A percentile compares a stretch with the other conserved stretches of the same genome.
Conservation (phyloP, 2,329 filamentous ascomycete species). For the Ophiostoma perfectum region DNA sequence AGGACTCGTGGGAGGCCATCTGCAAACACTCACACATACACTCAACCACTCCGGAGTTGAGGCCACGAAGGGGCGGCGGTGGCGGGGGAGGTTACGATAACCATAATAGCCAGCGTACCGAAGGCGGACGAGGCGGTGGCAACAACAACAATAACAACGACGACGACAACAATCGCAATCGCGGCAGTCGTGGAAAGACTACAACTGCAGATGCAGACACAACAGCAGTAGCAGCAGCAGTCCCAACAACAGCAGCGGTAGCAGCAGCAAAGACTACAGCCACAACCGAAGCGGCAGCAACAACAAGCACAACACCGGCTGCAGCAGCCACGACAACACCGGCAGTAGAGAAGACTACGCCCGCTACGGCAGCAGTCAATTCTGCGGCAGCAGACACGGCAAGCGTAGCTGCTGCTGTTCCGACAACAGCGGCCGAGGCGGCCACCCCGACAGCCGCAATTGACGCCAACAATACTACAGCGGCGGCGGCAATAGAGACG, state of each 20-base stretch:
- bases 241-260: conserved; percentile 1
- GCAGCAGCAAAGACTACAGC: not conserved
- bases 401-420: not conserved
- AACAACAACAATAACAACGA: not conserved
- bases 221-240: conserved; percentile 4
- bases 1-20: conserved; percentile 21
- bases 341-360: not conserved
- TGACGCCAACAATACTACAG: not conserved
- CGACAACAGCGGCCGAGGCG: not conserved
- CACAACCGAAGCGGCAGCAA: not conserved
- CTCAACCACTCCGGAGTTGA: not conserved
- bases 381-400: not conserved
- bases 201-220: not conserved
- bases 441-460: not conserved
- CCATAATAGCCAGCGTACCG: not conserved
- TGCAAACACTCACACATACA: conserved; percentile 18
- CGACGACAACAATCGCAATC: not conserved
- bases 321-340: not conserved
- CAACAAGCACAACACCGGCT: not conserved
- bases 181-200: not conserved
- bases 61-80: not conserved
- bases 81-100: not conserved
- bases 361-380: not conserved
- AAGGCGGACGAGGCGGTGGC: not conserved
- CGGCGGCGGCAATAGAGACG: not conserved